phyloP scores from a whole-genome alignment of 306 rosid genomes.

The Citrullus colocynthis region DNA sequence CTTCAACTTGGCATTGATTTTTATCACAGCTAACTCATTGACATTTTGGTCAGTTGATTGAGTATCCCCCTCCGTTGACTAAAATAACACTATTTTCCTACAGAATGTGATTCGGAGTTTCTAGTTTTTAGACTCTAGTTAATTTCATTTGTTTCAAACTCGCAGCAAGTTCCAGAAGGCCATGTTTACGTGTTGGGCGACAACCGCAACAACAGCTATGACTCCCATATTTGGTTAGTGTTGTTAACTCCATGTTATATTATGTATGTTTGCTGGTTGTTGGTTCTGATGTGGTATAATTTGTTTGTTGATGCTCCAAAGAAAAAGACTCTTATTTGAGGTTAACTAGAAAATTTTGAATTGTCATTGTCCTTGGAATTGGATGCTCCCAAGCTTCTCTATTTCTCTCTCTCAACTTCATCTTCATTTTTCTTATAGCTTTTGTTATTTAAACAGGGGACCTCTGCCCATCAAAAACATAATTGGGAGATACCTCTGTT shows the following conservation, averaged over 20 bases:
- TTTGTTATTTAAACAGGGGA: conserved; percentile 25
- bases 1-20: neutral
- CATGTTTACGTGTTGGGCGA: conserved; percentile 87
- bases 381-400: neutral
- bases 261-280: neutral
- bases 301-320: neutral
- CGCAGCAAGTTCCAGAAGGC: conserved; percentile 72
- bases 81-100: neutral
- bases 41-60: neutral
- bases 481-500: conserved; percentile 32
- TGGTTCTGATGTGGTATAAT: neutral
- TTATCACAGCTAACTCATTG: neutral
- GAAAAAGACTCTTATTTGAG: neutral
- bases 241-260: neutral
- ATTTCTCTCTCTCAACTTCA: neutral
- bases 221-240: conserved; percentile 68
- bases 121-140: neutral
- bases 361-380: neutral
- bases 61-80: neutral
- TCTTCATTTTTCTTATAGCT: neutral
- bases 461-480: conserved; percentile 29
- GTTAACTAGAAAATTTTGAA: neutral
- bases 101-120: neutral
- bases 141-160: neutral
- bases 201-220: conserved; percentile 77